Evolutionary conservation across 768 basidiomycete species (phyloP).

Genomic region (Neoboletus subvelutipes): DNA sequence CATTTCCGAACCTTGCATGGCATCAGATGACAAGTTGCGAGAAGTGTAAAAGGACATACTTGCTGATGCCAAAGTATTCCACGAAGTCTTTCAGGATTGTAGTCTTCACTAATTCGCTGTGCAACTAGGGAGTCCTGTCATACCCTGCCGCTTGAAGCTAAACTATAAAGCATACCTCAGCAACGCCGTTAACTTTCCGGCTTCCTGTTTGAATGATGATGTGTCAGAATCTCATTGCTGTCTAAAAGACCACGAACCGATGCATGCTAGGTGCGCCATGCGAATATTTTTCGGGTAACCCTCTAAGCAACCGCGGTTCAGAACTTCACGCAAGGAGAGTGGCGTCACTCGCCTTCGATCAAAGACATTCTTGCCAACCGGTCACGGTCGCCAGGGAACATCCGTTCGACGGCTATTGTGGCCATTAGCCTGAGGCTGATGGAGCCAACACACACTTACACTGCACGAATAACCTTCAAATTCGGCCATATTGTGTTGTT

Average conservation of each 20-base stretch:
- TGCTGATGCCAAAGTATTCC: conserved; percentile 86
- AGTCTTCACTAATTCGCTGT: conserved; percentile 83
- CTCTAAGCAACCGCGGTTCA: conserved; percentile 45
- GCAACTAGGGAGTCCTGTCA: conserved; percentile 48
- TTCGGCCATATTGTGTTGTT: background rate
- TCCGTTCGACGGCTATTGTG: conserved; percentile 71
- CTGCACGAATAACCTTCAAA: conserved; percentile 57
- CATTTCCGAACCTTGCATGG: conserved; percentile 66
- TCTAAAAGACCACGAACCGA: conserved; percentile 43
- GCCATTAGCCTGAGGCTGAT: background rate
- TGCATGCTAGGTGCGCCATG: conserved; percentile 90
- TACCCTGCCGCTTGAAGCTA: background rate
- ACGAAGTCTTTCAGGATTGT: conserved; percentile 92
- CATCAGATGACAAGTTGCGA: conserved; percentile 14
- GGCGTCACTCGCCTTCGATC: conserved; percentile 65
- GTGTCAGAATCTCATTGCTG: background rate
- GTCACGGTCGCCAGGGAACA: conserved; percentile 86
- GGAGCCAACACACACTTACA: conserved; percentile 37
- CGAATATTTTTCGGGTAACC: conserved; percentile 81
- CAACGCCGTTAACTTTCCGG: conserved; percentile 92
- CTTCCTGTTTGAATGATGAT: conserved; percentile 45
- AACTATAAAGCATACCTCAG: conserved; percentile 53
- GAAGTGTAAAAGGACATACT: conserved; percentile 35
- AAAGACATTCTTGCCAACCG: conserved; percentile 83
- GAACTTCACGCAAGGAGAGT: background rate